phyloP scores from a whole-genome alignment of 2,329 filamentous ascomycete genomes.

The Colletotrichum euphorbiae region DNA sequence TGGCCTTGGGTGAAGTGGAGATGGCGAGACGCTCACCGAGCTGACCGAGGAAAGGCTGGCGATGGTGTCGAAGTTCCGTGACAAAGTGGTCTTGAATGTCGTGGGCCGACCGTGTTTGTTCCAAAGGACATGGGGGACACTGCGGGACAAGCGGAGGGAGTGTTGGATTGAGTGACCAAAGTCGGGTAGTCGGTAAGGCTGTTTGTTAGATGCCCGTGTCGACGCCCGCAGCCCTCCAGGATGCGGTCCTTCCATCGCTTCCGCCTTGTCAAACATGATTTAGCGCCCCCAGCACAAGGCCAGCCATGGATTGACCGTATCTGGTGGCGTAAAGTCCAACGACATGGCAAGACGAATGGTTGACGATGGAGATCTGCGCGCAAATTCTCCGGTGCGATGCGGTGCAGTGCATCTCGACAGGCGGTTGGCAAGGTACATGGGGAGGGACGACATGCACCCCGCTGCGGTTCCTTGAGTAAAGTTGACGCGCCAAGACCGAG shows the following conservation, averaged over 20 bases:
- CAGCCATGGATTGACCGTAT: constrained; percentile 14
- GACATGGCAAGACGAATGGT: neutral
- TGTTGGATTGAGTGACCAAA: neutral
- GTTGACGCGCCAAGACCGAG: constrained; percentile 17
- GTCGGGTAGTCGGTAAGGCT: constrained; percentile 19
- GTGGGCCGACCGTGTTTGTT: neutral
- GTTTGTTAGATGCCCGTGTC: constrained; percentile 14
- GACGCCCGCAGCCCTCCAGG: constrained; percentile 23
- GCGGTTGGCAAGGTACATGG: constrained; percentile 27
- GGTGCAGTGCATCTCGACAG: neutral
- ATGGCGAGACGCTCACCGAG: constrained; percentile 21
- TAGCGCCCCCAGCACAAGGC: constrained; percentile 4
- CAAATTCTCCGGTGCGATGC: constrained; percentile 16
- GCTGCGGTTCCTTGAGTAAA: constrained; percentile 14
- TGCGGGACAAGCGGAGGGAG: neutral
- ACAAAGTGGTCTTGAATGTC: constrained; percentile 7
- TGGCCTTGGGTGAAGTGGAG: neutral
- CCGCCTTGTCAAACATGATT: constrained; percentile 7
- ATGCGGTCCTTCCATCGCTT: constrained; percentile 21
- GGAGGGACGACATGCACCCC: constrained; percentile 13
- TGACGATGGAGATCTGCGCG: constrained; percentile 11
- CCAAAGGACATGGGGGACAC: neutral
- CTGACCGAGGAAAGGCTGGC: constrained; percentile 19
- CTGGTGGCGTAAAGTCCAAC: neutral
- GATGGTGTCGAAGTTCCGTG: neutral